Percentiles rank a stretch among this genome's conserved stretches.
Evolutionary conservation across 805 yeast genomes (phyloP).

Genomic region (Ogataea methanolica): DNA sequence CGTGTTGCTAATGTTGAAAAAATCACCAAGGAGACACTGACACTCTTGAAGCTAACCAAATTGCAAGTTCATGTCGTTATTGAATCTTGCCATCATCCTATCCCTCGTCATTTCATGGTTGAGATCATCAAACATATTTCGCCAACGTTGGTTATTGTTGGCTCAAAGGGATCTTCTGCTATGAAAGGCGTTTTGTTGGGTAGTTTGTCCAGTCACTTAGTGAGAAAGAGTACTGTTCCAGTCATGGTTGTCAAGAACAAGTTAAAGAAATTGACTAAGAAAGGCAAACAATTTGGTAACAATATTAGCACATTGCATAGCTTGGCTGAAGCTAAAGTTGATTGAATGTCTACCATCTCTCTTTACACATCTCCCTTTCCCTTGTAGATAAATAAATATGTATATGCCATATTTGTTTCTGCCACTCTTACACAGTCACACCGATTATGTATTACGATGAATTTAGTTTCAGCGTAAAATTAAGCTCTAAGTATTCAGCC

Average conservation of each 20-base stretch:
- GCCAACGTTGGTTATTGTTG: slow-evolving; percentile 71
- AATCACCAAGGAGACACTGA: slow-evolving; percentile 35
- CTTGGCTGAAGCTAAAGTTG: slow-evolving; percentile 37
- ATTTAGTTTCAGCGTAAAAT: too few relatives aligned
- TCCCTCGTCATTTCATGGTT: slow-evolving; percentile 64
- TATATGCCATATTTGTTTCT: neutral
- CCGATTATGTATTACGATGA: too few relatives aligned
- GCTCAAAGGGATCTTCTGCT: slow-evolving; percentile 70
- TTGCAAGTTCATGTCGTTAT: slow-evolving; percentile 69
- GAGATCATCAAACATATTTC: slow-evolving; percentile 66
- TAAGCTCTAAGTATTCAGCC: too few relatives aligned
- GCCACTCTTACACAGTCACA: too few relatives aligned
- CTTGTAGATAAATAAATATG: neutral
- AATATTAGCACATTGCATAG: slow-evolving; percentile 47
- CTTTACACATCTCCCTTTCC: neutral
- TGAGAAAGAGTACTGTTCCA: slow-evolving; percentile 66
- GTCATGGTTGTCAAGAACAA: slow-evolving; percentile 78
- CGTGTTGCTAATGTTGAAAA: slow-evolving; percentile 40
- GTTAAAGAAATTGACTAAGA: slow-evolving; percentile 61
- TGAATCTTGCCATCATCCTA: slow-evolving; percentile 72
- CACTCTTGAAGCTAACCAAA: slow-evolving; percentile 57
- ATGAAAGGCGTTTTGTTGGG: slow-evolving; percentile 72
- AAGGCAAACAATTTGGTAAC: slow-evolving; percentile 48
- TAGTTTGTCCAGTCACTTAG: slow-evolving; percentile 66
- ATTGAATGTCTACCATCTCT: slow-evolving; percentile 14